phyloP scores from a whole-genome alignment of 176 grass and related monocot species.

The Carex pumila region DNA sequence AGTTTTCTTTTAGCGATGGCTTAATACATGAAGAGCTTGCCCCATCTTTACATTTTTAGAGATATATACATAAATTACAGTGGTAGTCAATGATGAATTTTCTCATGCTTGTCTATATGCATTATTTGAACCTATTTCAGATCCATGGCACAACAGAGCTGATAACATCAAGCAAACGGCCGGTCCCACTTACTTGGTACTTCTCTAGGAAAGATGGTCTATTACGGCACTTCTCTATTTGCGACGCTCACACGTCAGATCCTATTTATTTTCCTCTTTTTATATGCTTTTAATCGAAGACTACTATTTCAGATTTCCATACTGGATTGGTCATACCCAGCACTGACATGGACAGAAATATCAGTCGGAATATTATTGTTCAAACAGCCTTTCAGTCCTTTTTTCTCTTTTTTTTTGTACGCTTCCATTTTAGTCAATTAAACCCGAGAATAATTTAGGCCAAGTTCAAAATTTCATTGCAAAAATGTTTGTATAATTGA shows the following conservation, averaged over 20 bases:
- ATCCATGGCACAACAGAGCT: conserved; percentile 93
- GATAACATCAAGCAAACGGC: conserved; percentile 84
- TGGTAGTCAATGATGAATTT: background rate
- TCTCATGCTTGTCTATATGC: conserved; percentile 13
- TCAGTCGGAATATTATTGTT: background rate
- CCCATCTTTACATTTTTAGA: background rate
- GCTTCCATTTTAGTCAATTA: background rate
- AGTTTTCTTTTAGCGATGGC: background rate
- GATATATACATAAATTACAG: background rate
- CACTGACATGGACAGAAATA: background rate
- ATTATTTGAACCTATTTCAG: conserved; percentile 34
- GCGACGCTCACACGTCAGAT: conserved; percentile 70
- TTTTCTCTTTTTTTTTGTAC: background rate
- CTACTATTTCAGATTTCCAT: background rate
- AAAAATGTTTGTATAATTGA: background rate
- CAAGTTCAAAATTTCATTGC: background rate
- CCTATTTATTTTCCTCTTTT: background rate
- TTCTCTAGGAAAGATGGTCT: conserved; percentile 82
- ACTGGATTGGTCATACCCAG: background rate
- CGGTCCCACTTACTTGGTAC: conserved; percentile 93
- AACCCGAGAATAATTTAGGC: background rate
- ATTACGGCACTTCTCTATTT: conserved; percentile 55
- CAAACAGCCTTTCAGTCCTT: background rate
- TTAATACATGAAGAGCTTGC: background rate
- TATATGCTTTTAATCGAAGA: background rate